A percentile compares a stretch with the other conserved stretches of the same genome.
These are phyloP conservation scores for Phlebopus sp. DNA, from an alignment of 1,284 basidiomycete genomes.

Conservation along the genomic window DNA sequence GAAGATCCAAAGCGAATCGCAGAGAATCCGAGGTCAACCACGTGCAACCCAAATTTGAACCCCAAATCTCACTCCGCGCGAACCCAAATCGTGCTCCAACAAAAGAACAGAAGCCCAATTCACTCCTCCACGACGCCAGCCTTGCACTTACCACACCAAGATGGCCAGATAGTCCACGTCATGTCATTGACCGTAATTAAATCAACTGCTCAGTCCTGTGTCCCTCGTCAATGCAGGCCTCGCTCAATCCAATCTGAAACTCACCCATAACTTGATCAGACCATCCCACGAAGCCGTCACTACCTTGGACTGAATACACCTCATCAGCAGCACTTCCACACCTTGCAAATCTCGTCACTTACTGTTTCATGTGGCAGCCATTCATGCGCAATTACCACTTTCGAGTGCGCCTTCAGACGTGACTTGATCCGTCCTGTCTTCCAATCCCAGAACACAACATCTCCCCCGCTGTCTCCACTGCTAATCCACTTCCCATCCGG, in stretches of 20 bases:
- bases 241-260: slow-evolving; percentile 1
- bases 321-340: slow-evolving; percentile 14
- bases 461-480: slow-evolving; percentile 92
- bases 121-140: too few relatives aligned
- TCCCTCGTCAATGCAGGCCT: slow-evolving; percentile 10
- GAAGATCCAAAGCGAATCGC: background rate
- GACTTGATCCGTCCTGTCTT: slow-evolving; percentile 95
- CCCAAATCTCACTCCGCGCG: background rate
- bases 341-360: slow-evolving; percentile 36
- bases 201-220: slow-evolving; percentile 35
- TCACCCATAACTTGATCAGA: slow-evolving; percentile 91
- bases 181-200: too few relatives aligned
- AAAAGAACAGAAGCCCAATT: background rate
- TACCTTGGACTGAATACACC: slow-evolving; percentile 74
- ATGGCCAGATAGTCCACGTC: too few relatives aligned
- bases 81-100: background rate
- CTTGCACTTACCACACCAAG: too few relatives aligned
- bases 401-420: slow-evolving; percentile 83
- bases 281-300: slow-evolving; percentile 98
- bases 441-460: slow-evolving; percentile 99
- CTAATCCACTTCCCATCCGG: slow-evolving; percentile 98
- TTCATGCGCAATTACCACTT: slow-evolving; percentile 95
- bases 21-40: background rate
- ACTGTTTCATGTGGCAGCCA: slow-evolving; percentile 98
- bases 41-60: slow-evolving; percentile 2